These are phyloP conservation scores for Dendrobium nobile DNA, from an alignment of 106 monocot species.

Conservation along the genomic window DNA sequence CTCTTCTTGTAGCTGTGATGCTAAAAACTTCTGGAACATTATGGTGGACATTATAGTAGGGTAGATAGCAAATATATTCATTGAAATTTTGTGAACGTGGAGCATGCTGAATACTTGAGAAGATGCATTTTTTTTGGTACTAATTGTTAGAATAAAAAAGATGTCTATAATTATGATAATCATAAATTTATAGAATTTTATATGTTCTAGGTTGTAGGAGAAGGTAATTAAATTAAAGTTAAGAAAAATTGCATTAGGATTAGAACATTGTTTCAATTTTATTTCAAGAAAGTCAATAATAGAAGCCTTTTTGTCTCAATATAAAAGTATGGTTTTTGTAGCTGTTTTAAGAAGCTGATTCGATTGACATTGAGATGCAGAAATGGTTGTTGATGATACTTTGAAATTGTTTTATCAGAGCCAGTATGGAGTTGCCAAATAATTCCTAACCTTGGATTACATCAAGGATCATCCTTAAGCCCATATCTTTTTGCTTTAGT, in stretches of 20 bases:
- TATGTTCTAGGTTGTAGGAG: too few species aligned
- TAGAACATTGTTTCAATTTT: background rate
- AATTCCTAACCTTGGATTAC: background rate
- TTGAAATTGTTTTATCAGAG: background rate
- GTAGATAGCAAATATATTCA: background rate
- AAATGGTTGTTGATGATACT: background rate
- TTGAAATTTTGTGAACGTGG: background rate
- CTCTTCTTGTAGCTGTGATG: background rate
- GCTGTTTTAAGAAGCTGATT: background rate
- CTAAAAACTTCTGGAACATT: background rate
- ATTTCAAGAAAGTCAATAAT: background rate
- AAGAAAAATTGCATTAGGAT: background rate
- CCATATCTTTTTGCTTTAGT: too few species aligned
- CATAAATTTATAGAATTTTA: too few species aligned
- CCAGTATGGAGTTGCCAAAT: background rate
- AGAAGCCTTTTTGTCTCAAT: background rate
- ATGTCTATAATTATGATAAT: background rate
- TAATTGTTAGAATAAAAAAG: background rate
- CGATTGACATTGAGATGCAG: background rate
- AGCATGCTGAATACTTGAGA: background rate
- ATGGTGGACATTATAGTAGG: background rate
- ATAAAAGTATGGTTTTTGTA: background rate
- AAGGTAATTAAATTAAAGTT: background rate
- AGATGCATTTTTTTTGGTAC: background rate
- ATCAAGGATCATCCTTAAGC: too few species aligned